Conservation (phyloP, 2,329 filamentous ascomycete genomes). For the Calonectria pseudoturangicola region DNA sequence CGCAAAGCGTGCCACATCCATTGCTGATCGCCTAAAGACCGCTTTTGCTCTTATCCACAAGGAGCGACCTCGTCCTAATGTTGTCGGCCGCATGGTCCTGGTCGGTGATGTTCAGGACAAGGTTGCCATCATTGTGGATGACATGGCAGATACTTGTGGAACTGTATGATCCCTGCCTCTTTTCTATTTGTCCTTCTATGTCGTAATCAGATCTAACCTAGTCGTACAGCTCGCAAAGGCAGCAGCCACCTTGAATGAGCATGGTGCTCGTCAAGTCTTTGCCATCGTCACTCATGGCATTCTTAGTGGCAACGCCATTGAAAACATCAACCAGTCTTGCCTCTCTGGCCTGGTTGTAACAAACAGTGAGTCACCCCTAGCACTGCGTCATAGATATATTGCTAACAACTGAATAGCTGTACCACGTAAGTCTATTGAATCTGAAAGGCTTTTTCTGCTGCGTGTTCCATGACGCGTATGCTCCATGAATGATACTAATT, state of each 20-base stretch:
- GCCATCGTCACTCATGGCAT: constrained; percentile 98
- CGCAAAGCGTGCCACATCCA: constrained; percentile 94
- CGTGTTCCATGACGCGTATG: neutral
- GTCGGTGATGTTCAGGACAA: constrained; percentile 94
- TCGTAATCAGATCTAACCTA: constrained; percentile 34
- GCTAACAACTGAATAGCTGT: constrained; percentile 59
- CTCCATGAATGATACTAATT: constrained; percentile 33
- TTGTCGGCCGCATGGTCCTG: constrained; percentile 94
- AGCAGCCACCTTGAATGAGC: constrained; percentile 89
- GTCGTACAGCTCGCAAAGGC: constrained; percentile 79
- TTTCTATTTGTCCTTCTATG: neutral
- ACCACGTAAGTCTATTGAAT: constrained; percentile 53
- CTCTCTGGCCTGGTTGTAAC: constrained; percentile 90
- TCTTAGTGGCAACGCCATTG: constrained; percentile 89
- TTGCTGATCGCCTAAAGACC: constrained; percentile 92
- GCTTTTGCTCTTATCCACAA: constrained; percentile 98
- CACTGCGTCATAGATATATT: constrained; percentile 24
- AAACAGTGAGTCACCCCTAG: constrained; percentile 76
- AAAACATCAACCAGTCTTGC: constrained; percentile 87
- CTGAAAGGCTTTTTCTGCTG: neutral
- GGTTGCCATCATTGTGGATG: constrained; percentile 96
- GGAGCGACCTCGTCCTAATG: constrained; percentile 89
- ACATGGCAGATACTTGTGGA: constrained; percentile 98
- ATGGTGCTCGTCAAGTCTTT: constrained; percentile 91
- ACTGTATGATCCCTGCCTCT: constrained; percentile 68